Base-by-base conservation (phyloP, 2,329 filamentous ascomycete species). In the Chaetomiaceae sp. region DNA sequence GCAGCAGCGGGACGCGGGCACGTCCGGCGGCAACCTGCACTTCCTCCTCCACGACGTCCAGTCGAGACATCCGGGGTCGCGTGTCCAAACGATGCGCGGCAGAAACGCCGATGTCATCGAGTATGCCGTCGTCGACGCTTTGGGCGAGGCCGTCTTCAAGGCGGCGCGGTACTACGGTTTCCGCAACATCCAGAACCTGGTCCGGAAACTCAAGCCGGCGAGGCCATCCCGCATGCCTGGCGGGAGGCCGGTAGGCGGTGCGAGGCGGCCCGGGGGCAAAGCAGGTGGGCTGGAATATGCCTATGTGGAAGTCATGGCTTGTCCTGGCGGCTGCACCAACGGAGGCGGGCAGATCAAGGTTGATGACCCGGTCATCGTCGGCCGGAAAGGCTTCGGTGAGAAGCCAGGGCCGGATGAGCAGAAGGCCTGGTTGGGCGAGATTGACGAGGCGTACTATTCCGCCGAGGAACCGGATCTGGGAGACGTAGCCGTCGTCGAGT, bases 241-340 rank as follows among this genome's bases (percentile, higher is more conserved):
- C 1, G 86, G 81, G 2, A 83, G 74, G 51, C 74, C 76, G 0
- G 73, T 78, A 37, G 78, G 74, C 1, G 75, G 72, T 43, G 76
- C 70, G 35, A 75, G 76, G 48, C 76, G 72, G 51, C 72, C 71
- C 6, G 69, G 65, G 14, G 77, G 69, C 6, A 77, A 76, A 56
- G 58, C 70, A 15, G 62, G 65, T 15, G 65, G 68, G 5, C 66
- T 78, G 6, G 88, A 95, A 29, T 90, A 90, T 63, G 78, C 85
- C n/a, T 97, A 95, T 66, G 86, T 97, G 22, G 93, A 98, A 68
- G 93, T 98, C 48, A 98, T 98, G 93, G 93, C 93, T 12, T 98
- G 93, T 65, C 93, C 93, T 0, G 93, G 93, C n/a, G 93, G 93
- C 3, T 98, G 93, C 69, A 98, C 93, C 45, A 98, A 98, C 59